A percentile compares a stretch with the other conserved stretches of the same genome.
Evolutionary conservation across 495 filamentous ascomycete species (phyloP).

Genomic region (Aspergillus campestris): DNA sequence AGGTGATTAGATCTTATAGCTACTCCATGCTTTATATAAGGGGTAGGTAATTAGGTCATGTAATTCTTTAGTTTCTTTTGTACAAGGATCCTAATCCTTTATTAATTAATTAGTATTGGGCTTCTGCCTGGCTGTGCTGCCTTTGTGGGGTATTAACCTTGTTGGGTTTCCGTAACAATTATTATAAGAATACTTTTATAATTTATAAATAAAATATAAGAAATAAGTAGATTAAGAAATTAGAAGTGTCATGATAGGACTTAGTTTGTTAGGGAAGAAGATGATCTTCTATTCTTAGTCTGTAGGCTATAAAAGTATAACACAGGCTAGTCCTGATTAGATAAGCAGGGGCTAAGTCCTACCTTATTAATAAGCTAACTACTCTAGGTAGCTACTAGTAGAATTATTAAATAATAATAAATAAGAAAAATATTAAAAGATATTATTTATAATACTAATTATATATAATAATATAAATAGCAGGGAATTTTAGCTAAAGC

Average conservation of each 20-base stretch:
- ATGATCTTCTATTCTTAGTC: no score
- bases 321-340: no score
- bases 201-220: constrained; percentile 1
- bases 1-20: no score
- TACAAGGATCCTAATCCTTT: no score
- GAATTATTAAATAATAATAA: background rate
- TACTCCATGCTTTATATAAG: background rate
- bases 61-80: no score
- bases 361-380: background rate
- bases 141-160: no score
- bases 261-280: no score
- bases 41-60: background rate
- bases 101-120: no score
- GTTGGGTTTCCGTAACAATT: background rate
- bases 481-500: background rate
- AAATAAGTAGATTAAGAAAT: background rate
- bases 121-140: no score
- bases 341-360: background rate
- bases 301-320: no score
- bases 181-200: background rate
- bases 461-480: background rate
- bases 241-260: background rate
- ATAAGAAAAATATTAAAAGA: background rate
- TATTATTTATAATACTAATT: no score
- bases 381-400: background rate